Base-by-base conservation (phyloP, 306 rosid species). In the Senna siamea region DNA sequence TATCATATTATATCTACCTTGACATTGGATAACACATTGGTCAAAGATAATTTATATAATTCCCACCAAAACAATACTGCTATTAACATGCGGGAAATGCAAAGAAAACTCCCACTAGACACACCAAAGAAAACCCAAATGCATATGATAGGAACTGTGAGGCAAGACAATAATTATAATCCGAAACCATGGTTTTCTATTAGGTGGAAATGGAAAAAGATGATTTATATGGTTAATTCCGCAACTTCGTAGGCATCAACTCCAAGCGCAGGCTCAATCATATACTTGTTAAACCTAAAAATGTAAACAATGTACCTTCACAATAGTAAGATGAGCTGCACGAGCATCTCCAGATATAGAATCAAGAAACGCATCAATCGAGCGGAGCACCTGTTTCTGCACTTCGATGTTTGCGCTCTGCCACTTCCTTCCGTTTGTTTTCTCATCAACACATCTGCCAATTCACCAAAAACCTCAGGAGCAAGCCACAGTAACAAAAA, bases 401-500 rank as follows among this genome's bases (percentile, higher is more conserved):
- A 85, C 85, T 86, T 87, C 92, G 47, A 88, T 88, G 76, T 93
- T 91, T n/a, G 79, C 72, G 44, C 89, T 81, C 82, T 76, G 87
- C 97, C 98, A 93, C 73, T 78, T 91, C 96, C 93, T 89, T 78
- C 41, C 80, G 73, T 76, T 78, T 18, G 78, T 81, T 48, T 79
- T 79, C 20, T 82, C 87, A 43, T 82, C 93, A 71, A 68, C 63
- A 81, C 52, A 13, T 69, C 98, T 89, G 68, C 72, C 28, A 51
- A 28, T 53, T 37, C 44, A 66, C 20, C 43, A 13, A 54, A 19
- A 41, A 20, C 55, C 17, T 12, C 66, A 58, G 0, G 3, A 60
- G 5, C 66, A 41, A 35, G n/a, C 40, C 53, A 28, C 38, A 23
- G 2, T 63, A n/a, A 28, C 11, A 46, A 7, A 55, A 34, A 23